Evolutionary conservation across 169 alveolate genomes (phyloP).

Genomic region (Babesia microti): DNA sequence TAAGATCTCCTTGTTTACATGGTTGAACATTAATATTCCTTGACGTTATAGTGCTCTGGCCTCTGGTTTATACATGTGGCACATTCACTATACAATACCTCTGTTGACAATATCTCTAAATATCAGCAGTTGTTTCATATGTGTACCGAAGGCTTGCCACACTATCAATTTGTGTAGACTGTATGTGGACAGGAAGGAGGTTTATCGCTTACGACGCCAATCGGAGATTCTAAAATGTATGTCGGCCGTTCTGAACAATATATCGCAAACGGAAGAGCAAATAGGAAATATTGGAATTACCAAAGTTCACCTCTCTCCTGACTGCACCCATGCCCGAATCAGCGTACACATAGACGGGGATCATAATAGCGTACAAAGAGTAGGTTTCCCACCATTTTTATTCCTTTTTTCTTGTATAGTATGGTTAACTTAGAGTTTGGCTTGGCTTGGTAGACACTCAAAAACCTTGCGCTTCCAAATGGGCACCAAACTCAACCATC

Average conservation of each 20-base stretch:
- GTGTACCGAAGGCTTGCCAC: too few relatives aligned
- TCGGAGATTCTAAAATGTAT: constrained; percentile 38
- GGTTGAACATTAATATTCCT: too few relatives aligned
- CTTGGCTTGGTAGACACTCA: constrained; percentile 27
- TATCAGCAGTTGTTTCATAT: too few relatives aligned
- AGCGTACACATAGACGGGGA: constrained; percentile 31
- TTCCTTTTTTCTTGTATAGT: not conserved
- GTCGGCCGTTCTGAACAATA: too few relatives aligned
- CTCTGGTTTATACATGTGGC: too few relatives aligned
- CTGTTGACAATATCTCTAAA: too few relatives aligned
- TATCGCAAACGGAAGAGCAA: too few relatives aligned
- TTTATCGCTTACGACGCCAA: constrained; percentile 35
- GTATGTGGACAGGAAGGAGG: constrained; percentile 15
- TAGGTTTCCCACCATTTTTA: not conserved
- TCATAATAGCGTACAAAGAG: constrained; percentile 40
- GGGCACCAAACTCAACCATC: constrained; percentile 24
- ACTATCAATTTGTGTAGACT: not conserved
- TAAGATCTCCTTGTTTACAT: too few relatives aligned
- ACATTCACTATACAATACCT: too few relatives aligned
- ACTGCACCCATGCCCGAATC: constrained; percentile 42
- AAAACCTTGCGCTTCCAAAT: constrained; percentile 26
- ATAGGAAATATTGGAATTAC: constrained; percentile 20
- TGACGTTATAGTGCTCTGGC: too few relatives aligned
- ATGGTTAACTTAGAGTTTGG: constrained; percentile 15
- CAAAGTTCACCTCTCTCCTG: constrained; percentile 20